Evolutionary conservation across 345 rosid genomes (phyloP), one percentile per base, ranked within the genome.

Genomic region (Pistacia atlantica): DNA sequence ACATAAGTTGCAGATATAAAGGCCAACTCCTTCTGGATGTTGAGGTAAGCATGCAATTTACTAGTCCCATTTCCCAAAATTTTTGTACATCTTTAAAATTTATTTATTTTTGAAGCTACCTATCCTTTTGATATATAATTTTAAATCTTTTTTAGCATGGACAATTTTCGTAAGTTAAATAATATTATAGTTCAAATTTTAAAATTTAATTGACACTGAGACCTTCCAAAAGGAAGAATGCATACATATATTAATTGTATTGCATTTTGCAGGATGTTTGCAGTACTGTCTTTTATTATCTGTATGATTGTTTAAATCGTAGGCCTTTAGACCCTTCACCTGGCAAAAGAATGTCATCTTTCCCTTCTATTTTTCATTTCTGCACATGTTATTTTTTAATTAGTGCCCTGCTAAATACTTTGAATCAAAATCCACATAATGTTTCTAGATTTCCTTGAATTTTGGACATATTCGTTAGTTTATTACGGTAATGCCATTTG

Each of bases 41-140:
- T 57, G 83, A 86, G 97, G 97, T 93, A 83, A 55, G 48, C 6
- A 42, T 42, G 57, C 57, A 54, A 14, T 54, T 54, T 54, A 54
- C 18, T 14, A 14, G 57, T 54, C 57, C 18, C 4, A 16, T 5
- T 17, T 9, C n/a, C 16, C 16, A 51, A 11, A 54, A 54, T 16
- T 3, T 54, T 16, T 54, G 6, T 54, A 10, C 4, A 3, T 54
- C 57, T 54, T 54, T 4, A 13, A 16, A 14, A 3, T 14, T 13
- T 54, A 3, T 14, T 16, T 3, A 13, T 54, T 54, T 14, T 54
- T 16, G 3, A 54, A 54, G 57, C 57, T 54, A 12, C 55, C 55
- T 14, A 2, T 51, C 55, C 12, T 51, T 51, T 18, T 54, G 16
- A 13, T 54, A 13, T 54, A 3, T 16, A 3, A 54, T 7, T 54